phyloP scores from a whole-genome alignment of 805 yeast genomes.

The Metschnikowia chrysomelidarum region DNA sequence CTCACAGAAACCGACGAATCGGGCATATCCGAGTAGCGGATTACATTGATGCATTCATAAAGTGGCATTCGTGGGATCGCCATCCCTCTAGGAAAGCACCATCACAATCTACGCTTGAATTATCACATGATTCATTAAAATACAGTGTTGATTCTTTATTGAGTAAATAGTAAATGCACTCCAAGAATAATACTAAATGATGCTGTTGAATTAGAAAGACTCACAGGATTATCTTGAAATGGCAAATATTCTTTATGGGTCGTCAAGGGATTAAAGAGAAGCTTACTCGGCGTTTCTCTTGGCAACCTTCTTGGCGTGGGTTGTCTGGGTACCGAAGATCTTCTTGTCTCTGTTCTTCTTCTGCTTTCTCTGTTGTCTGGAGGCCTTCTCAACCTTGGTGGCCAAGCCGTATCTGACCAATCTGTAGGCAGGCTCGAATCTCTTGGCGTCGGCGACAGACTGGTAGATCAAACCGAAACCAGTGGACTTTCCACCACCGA shows the following conservation, averaged over 20 bases:
- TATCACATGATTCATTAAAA: conserved; percentile 8
- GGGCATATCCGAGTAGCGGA: conserved; percentile 14
- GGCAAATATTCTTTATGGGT: conserved; percentile 19
- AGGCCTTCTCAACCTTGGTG: conserved; percentile 91
- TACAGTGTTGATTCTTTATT: conserved; percentile 22
- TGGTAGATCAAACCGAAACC: conserved; percentile 99
- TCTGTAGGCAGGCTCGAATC: conserved; percentile 99
- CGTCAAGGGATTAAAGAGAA: conserved; percentile 19
- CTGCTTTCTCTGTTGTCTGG: conserved; percentile 99
- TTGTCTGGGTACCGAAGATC: conserved; percentile 97
- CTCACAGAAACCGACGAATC: conserved; percentile 12
- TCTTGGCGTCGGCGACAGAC: conserved; percentile 96
- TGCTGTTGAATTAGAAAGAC: conserved; percentile 17
- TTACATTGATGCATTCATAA: background rate
- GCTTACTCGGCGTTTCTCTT: conserved; percentile 83
- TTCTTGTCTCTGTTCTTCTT: conserved; percentile 99
- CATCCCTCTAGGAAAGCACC: no score
- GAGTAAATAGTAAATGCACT: conserved; percentile 23
- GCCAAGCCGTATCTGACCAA: conserved; percentile 98
- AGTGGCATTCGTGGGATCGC: background rate
- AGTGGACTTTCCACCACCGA: conserved; percentile 99
- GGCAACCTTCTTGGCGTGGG: conserved; percentile 89
- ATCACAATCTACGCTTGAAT: no score
- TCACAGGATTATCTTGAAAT: conserved; percentile 18
- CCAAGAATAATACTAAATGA: conserved; percentile 21